A percentile compares a stretch with the other conserved stretches of the same genome.
Conservation (phyloP, 2,329 filamentous ascomycete genomes). For the Botryotinia narcissicola region DNA sequence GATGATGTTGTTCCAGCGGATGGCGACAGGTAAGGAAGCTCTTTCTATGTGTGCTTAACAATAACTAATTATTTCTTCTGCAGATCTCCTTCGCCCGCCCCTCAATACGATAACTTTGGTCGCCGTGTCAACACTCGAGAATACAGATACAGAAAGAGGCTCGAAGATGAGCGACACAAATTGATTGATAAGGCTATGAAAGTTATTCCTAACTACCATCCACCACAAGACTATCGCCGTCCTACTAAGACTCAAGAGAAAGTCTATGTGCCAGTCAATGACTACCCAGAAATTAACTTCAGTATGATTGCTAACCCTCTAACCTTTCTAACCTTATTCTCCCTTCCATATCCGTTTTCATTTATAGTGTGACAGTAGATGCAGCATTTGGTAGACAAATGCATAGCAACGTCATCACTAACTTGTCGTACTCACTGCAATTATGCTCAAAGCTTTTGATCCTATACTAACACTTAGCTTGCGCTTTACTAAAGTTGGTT, state of each 20-base stretch:
- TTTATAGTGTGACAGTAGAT: constrained; percentile 41
- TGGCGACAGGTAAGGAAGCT: constrained; percentile 75
- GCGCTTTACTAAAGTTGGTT: constrained; percentile 86
- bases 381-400: constrained; percentile 34
- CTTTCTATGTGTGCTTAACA: background rate
- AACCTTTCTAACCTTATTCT: constrained; percentile 64
- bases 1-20: constrained; percentile 98
- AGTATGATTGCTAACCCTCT: constrained; percentile 99
- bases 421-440: constrained; percentile 38
- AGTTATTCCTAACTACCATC: constrained; percentile 98
- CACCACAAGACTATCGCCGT: constrained; percentile 95
- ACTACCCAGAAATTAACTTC: constrained; percentile 99
- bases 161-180: constrained; percentile 98
- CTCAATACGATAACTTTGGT: constrained; percentile 99
- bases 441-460: constrained; percentile 41
- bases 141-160: constrained; percentile 94
- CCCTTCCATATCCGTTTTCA: constrained; percentile 41
- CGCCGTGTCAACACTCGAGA: constrained; percentile 99
- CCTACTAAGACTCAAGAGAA: constrained; percentile 99
- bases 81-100: constrained; percentile 91
- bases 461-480: constrained; percentile 87
- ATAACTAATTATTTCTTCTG: constrained; percentile 23
- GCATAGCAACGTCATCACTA: constrained; percentile 40
- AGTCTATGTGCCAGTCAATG: constrained; percentile 99
- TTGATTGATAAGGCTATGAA: constrained; percentile 99